phyloP scores from a whole-genome alignment of 345 rosid genomes.

The Ceriops tagal region DNA sequence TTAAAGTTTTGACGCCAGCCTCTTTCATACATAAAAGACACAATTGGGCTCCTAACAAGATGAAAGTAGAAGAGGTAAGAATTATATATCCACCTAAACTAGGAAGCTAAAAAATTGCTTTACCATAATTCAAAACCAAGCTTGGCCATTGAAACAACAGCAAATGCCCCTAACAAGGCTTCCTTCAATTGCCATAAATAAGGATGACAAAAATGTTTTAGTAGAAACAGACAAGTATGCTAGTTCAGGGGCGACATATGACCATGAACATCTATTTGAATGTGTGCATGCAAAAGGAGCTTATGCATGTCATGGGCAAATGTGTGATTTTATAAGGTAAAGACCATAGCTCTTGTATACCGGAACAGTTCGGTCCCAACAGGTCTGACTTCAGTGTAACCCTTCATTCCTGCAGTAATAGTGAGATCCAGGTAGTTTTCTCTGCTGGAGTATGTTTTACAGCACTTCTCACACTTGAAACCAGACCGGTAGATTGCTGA shows the following conservation, averaged over 20 bases:
- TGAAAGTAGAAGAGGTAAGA: conserved; percentile 13
- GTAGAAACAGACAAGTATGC: not conserved
- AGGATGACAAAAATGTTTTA: not conserved
- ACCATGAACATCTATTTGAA: too few relatives aligned
- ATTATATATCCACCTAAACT: not conserved
- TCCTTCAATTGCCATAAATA: not conserved
- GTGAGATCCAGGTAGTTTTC: conserved; percentile 79
- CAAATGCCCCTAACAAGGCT: not conserved
- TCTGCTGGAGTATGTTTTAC: conserved; percentile 81
- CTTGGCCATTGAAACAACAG: not conserved
- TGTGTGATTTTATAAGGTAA: not conserved
- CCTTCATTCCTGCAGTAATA: conserved; percentile 60
- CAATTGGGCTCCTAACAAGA: conserved; percentile 75
- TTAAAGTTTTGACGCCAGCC: conserved; percentile 91
- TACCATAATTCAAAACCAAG: not conserved
- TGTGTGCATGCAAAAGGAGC: too few relatives aligned
- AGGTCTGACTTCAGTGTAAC: conserved; percentile 69
- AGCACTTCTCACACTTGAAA: conserved; percentile 75
- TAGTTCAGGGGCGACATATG: not conserved
- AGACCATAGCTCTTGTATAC: conserved; percentile 32
- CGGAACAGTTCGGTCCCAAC: conserved; percentile 70
- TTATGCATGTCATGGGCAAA: too few relatives aligned
- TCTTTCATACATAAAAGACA: conserved; percentile 86
- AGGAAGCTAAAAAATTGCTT: not conserved
- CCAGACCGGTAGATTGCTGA: conserved; percentile 84